These are phyloP conservation scores for Periconia sp. DNA, from an alignment of 2,329 filamentous ascomycete species.

Conservation along the genomic window DNA sequence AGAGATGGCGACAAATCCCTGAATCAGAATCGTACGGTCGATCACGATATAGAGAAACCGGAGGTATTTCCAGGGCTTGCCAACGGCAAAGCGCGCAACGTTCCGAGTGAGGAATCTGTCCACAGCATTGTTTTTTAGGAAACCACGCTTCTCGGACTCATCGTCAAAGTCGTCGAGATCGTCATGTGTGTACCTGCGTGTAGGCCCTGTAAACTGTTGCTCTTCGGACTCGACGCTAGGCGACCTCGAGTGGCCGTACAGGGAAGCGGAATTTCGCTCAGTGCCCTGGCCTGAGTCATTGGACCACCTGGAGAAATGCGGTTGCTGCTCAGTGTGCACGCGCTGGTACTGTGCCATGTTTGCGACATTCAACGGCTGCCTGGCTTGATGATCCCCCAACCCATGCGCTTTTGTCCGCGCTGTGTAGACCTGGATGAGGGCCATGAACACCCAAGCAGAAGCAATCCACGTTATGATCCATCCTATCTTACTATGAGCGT, in stretches of 20 bases:
- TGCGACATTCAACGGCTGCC: conserved; percentile 38
- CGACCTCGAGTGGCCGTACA: conserved; percentile 69
- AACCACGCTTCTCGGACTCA: conserved; percentile 51
- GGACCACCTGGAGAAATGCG: conserved; percentile 45
- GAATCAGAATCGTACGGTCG: conserved; percentile 77
- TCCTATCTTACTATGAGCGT: conserved; percentile 86
- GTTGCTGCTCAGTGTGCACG: conserved; percentile 36
- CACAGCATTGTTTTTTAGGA: conserved; percentile 55
- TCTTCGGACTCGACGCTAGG: conserved; percentile 59
- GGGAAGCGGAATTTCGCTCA: conserved; percentile 70
- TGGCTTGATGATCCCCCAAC: conserved; percentile 20
- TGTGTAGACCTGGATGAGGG: conserved; percentile 67
- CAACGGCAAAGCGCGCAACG: conserved; percentile 62
- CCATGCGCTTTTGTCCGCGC: conserved; percentile 49
- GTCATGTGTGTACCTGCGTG: conserved; percentile 46
- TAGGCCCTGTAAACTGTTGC: conserved; percentile 44
- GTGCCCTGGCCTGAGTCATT: conserved; percentile 67
- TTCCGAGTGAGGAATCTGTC: conserved; percentile 61
- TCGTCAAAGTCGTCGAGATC: conserved; percentile 55
- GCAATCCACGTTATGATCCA: conserved; percentile 82
- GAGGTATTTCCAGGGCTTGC: conserved; percentile 62
- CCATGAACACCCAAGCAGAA: conserved; percentile 72
- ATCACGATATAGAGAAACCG: conserved; percentile 69
- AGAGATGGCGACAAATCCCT: conserved; percentile 75
- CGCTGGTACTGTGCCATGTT: conserved; percentile 49